Evolutionary conservation across 2,329 filamentous ascomycete genomes (phyloP), one percentile per base, ranked within the genome.

Genomic region (Lachnellula occidentalis): DNA sequence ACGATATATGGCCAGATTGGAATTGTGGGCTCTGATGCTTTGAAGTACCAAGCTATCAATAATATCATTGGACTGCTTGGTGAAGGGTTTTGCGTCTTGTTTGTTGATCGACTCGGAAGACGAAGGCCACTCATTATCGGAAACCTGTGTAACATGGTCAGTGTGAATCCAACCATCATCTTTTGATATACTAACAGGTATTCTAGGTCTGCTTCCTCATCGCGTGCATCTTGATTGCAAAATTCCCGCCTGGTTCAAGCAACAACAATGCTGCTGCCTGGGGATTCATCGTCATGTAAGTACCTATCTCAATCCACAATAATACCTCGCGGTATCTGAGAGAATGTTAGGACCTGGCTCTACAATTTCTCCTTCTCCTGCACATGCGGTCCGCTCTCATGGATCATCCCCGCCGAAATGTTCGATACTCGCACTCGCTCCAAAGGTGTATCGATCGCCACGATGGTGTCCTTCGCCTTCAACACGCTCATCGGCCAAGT

Each of bases 51-150:
- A 64, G 82, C 79, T 37, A 85, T 86, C 62, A 84, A 81, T 59
- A 82, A 79, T 2, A 74, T 86, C 56, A 81, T 86, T 59, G 82
- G 81, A 5, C 67, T 86, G 4, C 62, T 85, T 34, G 82, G 76
- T 0, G 78, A 86, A 62, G 78, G 79, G 59, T 72, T 76, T 57
- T 85, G 81, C 63, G 81, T 86, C 56, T 62, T 82, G 48, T 70
- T 81, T 55, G 84, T 91, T 60, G 88, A 92, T 67, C 76, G 74
- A 34, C 78, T 86, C 8, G 88, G 89, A 48, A 83, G 88, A 45
- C 79, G 88, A 55, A 83, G 83, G 79, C 83, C 86, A 0, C 71
- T 92, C 48, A 92, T 92, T 57, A 65, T 74, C 12, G 88, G 88
- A 15, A 92, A 91, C 64, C 68, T 90, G 11, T 77, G 79, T 53